phyloP scores from a whole-genome alignment of 2,329 filamentous ascomycete genomes.

The Polychaeton citri region DNA sequence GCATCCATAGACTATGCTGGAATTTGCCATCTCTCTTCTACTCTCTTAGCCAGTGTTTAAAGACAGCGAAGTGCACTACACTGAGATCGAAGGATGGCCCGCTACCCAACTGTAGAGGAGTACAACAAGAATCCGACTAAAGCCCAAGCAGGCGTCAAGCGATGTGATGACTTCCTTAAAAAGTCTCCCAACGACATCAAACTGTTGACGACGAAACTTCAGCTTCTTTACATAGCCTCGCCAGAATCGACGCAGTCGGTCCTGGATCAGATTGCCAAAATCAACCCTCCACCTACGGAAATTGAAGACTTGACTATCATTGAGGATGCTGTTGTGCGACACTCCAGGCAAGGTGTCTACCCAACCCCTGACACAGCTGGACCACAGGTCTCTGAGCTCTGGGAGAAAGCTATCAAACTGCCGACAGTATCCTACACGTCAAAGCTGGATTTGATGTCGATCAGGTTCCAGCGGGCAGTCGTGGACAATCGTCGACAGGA shows the following conservation, averaged over 20 bases:
- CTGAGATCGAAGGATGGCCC: conserved; percentile 16
- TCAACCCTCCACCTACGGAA: conserved; percentile 13
- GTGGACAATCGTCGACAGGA: conserved; percentile 17
- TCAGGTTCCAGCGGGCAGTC: conserved; percentile 18
- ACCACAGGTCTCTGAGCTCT: conserved; percentile 17
- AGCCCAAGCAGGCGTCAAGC: conserved; percentile 16
- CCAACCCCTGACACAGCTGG: conserved; percentile 15
- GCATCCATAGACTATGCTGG: too few relatives aligned
- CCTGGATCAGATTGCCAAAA: conserved; percentile 12
- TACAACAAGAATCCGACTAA: conserved; percentile 15
- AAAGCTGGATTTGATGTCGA: conserved; percentile 14
- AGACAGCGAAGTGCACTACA: too few relatives aligned
- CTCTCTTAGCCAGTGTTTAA: too few relatives aligned
- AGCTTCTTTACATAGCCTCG: conserved; percentile 12
- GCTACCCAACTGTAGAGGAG: conserved; percentile 21
- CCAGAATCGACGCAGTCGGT: conserved; percentile 9
- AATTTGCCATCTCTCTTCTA: too few relatives aligned
- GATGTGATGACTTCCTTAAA: conserved; percentile 19
- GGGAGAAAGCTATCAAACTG: conserved; percentile 17
- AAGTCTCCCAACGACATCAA: conserved; percentile 16
- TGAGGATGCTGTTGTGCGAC: conserved; percentile 16
- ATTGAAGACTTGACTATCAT: conserved; percentile 14
- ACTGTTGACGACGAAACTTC: conserved; percentile 19
- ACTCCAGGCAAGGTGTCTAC: conserved; percentile 10
- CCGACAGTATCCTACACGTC: conserved; percentile 8